Evolutionary conservation across 1,139 yeast species (phyloP).

Genomic region (Debaryomyces sp.): DNA sequence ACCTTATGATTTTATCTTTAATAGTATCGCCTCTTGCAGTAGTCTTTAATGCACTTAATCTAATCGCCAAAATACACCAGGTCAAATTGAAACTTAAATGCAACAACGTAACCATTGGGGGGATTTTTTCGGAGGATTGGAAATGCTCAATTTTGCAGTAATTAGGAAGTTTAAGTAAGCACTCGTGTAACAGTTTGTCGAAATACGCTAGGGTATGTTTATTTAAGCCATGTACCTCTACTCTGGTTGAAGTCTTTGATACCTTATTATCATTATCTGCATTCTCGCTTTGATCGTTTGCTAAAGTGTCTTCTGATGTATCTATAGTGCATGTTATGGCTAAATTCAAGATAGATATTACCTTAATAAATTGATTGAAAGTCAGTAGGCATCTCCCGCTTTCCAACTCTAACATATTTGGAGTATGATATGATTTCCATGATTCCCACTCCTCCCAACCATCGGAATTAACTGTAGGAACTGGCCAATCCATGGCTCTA

Average conservation of each 20-base stretch:
- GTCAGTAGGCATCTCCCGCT: conserved; percentile 23
- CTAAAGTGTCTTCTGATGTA: conserved; percentile 13
- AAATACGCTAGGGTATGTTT: conserved; percentile 20
- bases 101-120: conserved; percentile 19
- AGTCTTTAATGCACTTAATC: conserved; percentile 18
- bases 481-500: conserved; percentile 28
- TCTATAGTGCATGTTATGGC: conserved; percentile 26
- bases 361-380: conserved; percentile 21
- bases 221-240: conserved; percentile 6
- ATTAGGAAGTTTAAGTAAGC: conserved; percentile 18
- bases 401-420: conserved; percentile 17
- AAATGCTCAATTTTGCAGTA: conserved; percentile 17
- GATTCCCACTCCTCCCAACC: conserved; percentile 32
- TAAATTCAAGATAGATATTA: conserved; percentile 20
- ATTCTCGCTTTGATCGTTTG: conserved; percentile 10
- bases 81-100: conserved; percentile 18
- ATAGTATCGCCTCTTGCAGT: conserved; percentile 7
- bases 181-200: conserved; percentile 15
- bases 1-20: conserved; percentile 15
- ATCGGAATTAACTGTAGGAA: conserved; percentile 21
- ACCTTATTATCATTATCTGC: background rate
- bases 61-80: conserved; percentile 24
- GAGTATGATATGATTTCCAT: conserved; percentile 20
- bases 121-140: conserved; percentile 8
- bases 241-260: background rate